A percentile compares a stretch with the other conserved stretches of the same genome.
Evolutionary conservation across 345 rosid species (phyloP).

Genomic region (Anacardium occidentale): DNA sequence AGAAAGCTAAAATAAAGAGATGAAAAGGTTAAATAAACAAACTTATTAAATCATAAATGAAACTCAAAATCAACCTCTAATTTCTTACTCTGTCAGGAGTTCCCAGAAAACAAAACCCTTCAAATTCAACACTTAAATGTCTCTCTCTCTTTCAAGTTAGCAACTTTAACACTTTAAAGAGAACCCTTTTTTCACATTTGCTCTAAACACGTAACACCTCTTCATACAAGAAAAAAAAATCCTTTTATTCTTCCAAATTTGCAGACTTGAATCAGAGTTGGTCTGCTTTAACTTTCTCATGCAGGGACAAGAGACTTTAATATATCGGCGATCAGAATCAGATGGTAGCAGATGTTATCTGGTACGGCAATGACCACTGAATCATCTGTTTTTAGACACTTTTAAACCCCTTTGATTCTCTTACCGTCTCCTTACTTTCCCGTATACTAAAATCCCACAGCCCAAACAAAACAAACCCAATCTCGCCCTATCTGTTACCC

Average conservation of each 20-base stretch:
- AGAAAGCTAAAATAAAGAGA: neutral
- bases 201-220: neutral
- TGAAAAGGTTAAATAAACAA: neutral
- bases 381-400: conserved; percentile 10
- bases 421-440: neutral
- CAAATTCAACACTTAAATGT: conserved; percentile 9
- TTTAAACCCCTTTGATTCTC: neutral
- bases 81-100: conserved; percentile 4
- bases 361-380: conserved; percentile 16
- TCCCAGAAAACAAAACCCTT: neutral
- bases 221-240: neutral
- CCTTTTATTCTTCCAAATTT: conserved; percentile 17
- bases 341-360: neutral
- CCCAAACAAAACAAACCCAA: neutral
- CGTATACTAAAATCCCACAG: too few species aligned
- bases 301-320: conserved; percentile 5
- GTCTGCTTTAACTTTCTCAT: neutral
- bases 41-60: conserved; percentile 13
- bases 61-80: conserved; percentile 1
- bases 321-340: conserved; percentile 9
- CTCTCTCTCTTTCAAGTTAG: neutral
- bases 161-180: neutral
- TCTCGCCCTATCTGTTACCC: conserved; percentile 3
- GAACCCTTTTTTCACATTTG: neutral
- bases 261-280: conserved; percentile 23